Base-by-base conservation (phyloP, 2,329 filamentous ascomycete species). In the Alternaria solani region DNA sequence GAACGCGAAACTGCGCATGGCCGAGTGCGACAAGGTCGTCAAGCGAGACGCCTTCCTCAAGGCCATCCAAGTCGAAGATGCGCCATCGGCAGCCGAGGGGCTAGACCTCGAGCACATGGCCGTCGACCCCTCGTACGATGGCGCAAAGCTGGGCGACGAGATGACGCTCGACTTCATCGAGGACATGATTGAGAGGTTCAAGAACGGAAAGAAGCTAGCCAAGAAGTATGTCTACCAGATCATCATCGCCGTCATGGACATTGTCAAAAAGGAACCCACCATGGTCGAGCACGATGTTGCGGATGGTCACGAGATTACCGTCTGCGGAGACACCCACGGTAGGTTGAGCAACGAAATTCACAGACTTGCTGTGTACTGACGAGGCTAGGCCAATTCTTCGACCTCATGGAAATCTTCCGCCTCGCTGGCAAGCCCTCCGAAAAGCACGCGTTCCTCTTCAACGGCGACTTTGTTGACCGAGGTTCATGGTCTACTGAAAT, bases 401-500 rank as follows among this genome's bases (percentile, higher is more conserved):
- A 99, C 79, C 86, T 99, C 42, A 89, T 99, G 83, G 92, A 99
- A 78, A 91, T 99, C 64, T 99, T 99, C 88, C 86, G 92, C 65
- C 86, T 95, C 58, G 97, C 97, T 71, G 95, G 95, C 42, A 87
- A 85, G 65, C 95, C 95, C 0, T 87, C 86, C 16, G 92, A 94
- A 63, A 92, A 91, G 76, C 93, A 98, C 78, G 91, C 89, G 78
- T 99, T 98, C 77, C 86, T 99, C 12, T 99, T 99, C 86, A 99
- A 99, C 78, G 95, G 95, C 66, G 95, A 99, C 81, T 99, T 99
- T 75, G 95, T 99, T 55, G 95, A 99, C 78, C 88, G 95, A 77
- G 95, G 95, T 28, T 97, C 93, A 38, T 99, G 95, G 95, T 98
- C 94, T 7, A 93, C 90, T n/a, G 95, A 99, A 78, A 96, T 99